Evolutionary conservation across 208 protist species (phyloP).

Genomic region (Naegleria fowleri): DNA sequence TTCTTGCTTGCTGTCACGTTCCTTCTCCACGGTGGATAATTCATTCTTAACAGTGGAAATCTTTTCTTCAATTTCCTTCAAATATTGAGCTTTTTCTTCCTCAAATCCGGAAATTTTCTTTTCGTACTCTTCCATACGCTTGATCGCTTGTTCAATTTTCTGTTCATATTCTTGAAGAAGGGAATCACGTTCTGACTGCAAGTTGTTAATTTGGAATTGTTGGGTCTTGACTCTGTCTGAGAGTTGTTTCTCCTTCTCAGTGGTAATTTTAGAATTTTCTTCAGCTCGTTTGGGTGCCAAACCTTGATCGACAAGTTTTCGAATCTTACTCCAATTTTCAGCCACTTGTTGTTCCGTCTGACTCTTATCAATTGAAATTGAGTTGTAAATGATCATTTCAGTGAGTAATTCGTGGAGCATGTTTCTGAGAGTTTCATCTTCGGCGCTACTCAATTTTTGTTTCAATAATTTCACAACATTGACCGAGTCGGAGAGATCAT

Average conservation of each 20-base stretch:
- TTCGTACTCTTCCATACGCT: not conserved
- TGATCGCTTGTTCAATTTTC: not conserved
- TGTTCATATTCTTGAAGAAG: not conserved
- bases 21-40: not conserved
- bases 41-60: not conserved
- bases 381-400: slow-evolving; percentile 4
- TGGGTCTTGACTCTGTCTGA: not conserved
- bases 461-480: not conserved
- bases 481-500: not conserved
- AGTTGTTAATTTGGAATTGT: not conserved
- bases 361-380: not conserved
- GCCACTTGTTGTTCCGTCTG: not conserved
- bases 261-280: not conserved
- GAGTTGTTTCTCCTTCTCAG: not conserved
- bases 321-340: not conserved
- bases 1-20: not conserved
- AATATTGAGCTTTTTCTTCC: not conserved
- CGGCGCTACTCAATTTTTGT: not conserved
- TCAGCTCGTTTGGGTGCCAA: not conserved
- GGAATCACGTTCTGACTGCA: not conserved
- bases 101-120: not conserved
- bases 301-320: not conserved
- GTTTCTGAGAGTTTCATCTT: not conserved
- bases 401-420: not conserved
- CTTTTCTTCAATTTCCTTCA: not conserved